Conservation (phyloP, 495 filamentous ascomycete species). For the Xylaria palmicola region DNA sequence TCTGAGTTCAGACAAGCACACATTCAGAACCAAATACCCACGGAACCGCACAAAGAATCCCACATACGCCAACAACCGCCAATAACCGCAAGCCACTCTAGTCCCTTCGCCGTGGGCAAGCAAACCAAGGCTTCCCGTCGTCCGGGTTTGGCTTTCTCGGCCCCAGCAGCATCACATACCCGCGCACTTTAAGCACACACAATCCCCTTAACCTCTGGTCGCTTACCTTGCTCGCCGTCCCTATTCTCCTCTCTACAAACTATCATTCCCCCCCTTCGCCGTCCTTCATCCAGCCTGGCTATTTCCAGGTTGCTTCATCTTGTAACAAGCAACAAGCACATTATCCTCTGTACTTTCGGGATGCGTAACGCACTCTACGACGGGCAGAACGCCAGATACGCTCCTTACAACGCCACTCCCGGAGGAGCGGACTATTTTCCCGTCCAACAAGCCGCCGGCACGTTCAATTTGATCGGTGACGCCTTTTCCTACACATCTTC, state of each 20-base stretch:
- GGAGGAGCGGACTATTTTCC: conserved; percentile 13
- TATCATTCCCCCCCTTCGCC: not conserved
- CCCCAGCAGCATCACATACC: not conserved
- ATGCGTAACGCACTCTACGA: conserved; percentile 17
- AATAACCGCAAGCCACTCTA: not conserved
- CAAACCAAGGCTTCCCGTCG: not conserved
- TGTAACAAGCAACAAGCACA: not conserved
- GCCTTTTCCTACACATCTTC: conserved; percentile 14
- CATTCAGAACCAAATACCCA: not conserved
- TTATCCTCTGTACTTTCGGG: not conserved
- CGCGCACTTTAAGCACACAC: not conserved
- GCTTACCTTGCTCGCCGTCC: not conserved
- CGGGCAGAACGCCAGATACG: conserved; percentile 19
- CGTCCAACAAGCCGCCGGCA: conserved; percentile 20
- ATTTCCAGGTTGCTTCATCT: not conserved
- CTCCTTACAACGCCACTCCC: not conserved
- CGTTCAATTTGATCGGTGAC: conserved; percentile 2
- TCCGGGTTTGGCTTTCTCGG: not conserved
- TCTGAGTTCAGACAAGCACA: no score
- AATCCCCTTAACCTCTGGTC: not conserved
- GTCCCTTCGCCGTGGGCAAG: not conserved
- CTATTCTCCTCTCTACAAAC: no score
- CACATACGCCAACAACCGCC: no score
- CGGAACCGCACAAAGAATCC: not conserved
- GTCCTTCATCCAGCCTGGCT: not conserved